Conservation (phyloP, 495 filamentous ascomycete species). For the Pseudoneurospora amorphoporcata region DNA sequence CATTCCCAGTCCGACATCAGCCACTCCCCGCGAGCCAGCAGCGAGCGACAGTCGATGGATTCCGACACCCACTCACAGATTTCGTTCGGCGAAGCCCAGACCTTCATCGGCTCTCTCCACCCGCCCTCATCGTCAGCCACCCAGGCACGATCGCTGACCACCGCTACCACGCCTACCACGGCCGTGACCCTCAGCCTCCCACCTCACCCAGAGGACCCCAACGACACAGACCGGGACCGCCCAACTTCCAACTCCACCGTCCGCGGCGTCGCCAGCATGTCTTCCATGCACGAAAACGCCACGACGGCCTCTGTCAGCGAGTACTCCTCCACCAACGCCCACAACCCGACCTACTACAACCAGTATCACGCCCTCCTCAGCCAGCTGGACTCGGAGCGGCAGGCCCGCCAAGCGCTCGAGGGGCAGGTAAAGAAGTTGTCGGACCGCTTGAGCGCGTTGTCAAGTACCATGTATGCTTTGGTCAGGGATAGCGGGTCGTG, state of each 20-base stretch:
- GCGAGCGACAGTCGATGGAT: conserved; percentile 26
- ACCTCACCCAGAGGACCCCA: neutral
- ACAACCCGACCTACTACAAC: conserved; percentile 17
- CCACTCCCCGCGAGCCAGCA: conserved; percentile 18
- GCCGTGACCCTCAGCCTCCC: neutral
- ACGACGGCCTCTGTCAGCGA: conserved; percentile 3
- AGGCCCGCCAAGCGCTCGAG: conserved; percentile 40
- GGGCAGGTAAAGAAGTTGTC: conserved; percentile 37
- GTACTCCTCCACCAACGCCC: conserved; percentile 10
- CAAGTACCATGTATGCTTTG: conserved; percentile 28
- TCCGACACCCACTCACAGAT: conserved; percentile 22
- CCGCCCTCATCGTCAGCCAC: conserved; percentile 22
- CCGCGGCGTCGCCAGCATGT: conserved; percentile 32
- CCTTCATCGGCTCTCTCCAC: conserved; percentile 26
- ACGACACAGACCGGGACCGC: conserved; percentile 1
- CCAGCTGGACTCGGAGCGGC: conserved; percentile 40
- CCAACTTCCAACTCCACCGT: conserved; percentile 32
- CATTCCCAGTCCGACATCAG: conserved; percentile 10
- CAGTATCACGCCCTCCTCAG: conserved; percentile 28
- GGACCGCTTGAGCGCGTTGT: conserved; percentile 31
- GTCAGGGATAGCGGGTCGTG: conserved; percentile 19
- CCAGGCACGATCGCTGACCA: conserved; percentile 12
- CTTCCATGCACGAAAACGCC: conserved; percentile 25
- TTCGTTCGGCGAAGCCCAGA: conserved; percentile 32
- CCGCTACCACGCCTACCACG: conserved; percentile 6